These are phyloP conservation scores for Kurtzmaniella quercitrusa DNA, from an alignment of 1,139 yeast species.

Conservation along the genomic window DNA sequence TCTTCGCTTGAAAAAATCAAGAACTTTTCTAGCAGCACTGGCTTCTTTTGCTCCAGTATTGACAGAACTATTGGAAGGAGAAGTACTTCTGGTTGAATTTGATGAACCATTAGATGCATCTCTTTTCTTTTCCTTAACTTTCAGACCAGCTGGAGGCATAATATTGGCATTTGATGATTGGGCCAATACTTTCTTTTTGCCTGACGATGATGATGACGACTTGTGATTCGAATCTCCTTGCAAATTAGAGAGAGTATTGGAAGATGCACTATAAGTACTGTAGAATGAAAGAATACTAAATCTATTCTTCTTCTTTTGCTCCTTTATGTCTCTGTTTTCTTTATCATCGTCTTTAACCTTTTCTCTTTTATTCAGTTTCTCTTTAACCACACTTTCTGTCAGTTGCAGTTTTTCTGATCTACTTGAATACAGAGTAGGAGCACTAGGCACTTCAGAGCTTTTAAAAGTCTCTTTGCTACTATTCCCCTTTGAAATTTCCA, in stretches of 20 bases:
- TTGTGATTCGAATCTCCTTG: conserved; percentile 9
- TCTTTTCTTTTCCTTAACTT: conserved; percentile 10
- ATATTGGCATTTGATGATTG: conserved; percentile 34
- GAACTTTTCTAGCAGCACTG: conserved; percentile 72
- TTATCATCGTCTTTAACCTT: conserved; percentile 8
- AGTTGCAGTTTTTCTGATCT: neutral
- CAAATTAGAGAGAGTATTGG: conserved; percentile 14
- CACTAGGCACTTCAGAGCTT: conserved; percentile 3
- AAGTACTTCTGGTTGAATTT: conserved; percentile 13
- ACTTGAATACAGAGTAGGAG: neutral
- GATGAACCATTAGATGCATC: conserved; percentile 14
- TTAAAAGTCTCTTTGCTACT: conserved; percentile 4
- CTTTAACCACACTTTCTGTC: conserved; percentile 4
- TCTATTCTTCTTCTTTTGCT: conserved; percentile 41
- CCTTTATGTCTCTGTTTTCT: conserved; percentile 25
- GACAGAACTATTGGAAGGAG: conserved; percentile 2
- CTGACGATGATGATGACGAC: conserved; percentile 10
- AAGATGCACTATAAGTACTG: conserved; percentile 28
- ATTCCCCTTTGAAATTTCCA: conserved; percentile 2
- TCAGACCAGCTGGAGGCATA: conserved; percentile 3
- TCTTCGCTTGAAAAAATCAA: conserved; percentile 78
- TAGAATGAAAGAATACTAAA: conserved; percentile 54
- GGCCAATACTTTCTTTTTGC: conserved; percentile 34
- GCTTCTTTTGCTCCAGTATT: conserved; percentile 41
- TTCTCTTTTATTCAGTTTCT: conserved; percentile 9